Conservation (phyloP, 805 yeast species). For the Candida morakotiae region DNA sequence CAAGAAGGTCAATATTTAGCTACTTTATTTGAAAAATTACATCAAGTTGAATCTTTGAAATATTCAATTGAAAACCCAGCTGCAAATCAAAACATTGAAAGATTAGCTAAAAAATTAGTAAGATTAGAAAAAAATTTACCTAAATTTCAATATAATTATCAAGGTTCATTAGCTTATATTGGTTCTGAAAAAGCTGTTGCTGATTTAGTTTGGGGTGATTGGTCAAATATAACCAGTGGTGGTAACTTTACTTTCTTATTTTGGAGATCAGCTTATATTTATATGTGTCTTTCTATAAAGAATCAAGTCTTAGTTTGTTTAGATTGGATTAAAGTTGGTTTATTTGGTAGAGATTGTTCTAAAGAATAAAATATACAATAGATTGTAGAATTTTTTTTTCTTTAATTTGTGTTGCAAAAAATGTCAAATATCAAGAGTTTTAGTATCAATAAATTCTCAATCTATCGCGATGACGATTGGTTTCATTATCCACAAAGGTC, state of each 20-base stretch:
- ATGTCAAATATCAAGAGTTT: neutral
- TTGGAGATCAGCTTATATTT: constrained; percentile 93
- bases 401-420: neutral
- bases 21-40: constrained; percentile 58
- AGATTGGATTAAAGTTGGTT: constrained; percentile 85
- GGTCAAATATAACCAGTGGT: constrained; percentile 75
- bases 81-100: constrained; percentile 39
- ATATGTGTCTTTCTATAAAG: constrained; percentile 87
- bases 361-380: constrained; percentile 48
- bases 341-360: constrained; percentile 92
- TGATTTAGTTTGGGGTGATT: constrained; percentile 75
- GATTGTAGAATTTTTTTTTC: neutral
- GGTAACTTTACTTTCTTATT: constrained; percentile 85
- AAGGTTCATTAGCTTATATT: constrained; percentile 91
- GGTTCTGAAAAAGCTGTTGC: constrained; percentile 94
- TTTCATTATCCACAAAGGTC: constrained; percentile 28
- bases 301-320: constrained; percentile 80
- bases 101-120: constrained; percentile 44
- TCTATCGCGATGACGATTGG: constrained; percentile 17
- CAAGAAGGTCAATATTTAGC: constrained; percentile 89
- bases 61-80: constrained; percentile 38
- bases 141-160: constrained; percentile 78
- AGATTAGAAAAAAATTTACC: constrained; percentile 40
- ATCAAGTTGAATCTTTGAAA: constrained; percentile 57
- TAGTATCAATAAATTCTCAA: constrained; percentile 9